Percentiles rank a stretch among this genome's conserved stretches.
Conservation (phyloP, 2,329 filamentous ascomycete genomes). For the Dothistroma septosporum region DNA sequence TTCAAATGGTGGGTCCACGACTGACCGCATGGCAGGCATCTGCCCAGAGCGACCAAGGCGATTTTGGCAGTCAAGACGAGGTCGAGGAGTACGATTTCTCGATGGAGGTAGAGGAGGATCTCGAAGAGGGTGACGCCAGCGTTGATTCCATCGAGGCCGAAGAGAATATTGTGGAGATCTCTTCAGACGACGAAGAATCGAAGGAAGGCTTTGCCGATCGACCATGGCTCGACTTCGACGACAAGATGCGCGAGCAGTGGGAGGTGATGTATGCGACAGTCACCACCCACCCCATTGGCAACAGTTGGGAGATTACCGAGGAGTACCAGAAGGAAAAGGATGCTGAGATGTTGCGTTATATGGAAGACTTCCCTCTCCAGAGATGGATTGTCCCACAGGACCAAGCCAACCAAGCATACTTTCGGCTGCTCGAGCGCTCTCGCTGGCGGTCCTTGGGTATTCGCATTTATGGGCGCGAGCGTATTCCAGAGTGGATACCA, state of each 20-base stretch:
- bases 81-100: constrained; percentile 22
- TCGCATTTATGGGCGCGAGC: constrained; percentile 24
- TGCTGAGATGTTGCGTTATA: constrained; percentile 29
- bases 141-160: constrained; percentile 13
- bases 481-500: constrained; percentile 8
- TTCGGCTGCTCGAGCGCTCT: constrained; percentile 25
- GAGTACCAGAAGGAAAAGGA: constrained; percentile 29
- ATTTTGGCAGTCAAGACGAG: constrained; percentile 14
- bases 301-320: constrained; percentile 29
- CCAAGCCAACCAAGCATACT: constrained; percentile 22
- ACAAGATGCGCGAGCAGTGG: constrained; percentile 16
- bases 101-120: constrained; percentile 4
- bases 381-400: constrained; percentile 28
- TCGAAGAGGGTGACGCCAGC: constrained; percentile 17
- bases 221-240: constrained; percentile 25
- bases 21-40: neutral
- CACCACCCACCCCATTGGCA: constrained; percentile 16
- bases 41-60: constrained; percentile 25
- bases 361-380: constrained; percentile 27
- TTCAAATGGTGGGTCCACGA: neutral
- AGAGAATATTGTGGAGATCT: constrained; percentile 25
- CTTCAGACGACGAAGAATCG: constrained; percentile 16
- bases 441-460: constrained; percentile 26
- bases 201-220: constrained; percentile 12
- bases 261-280: constrained; percentile 28